Evolutionary conservation across 1,284 basidiomycete species (phyloP).

Genomic region (Ustilago hordei): DNA sequence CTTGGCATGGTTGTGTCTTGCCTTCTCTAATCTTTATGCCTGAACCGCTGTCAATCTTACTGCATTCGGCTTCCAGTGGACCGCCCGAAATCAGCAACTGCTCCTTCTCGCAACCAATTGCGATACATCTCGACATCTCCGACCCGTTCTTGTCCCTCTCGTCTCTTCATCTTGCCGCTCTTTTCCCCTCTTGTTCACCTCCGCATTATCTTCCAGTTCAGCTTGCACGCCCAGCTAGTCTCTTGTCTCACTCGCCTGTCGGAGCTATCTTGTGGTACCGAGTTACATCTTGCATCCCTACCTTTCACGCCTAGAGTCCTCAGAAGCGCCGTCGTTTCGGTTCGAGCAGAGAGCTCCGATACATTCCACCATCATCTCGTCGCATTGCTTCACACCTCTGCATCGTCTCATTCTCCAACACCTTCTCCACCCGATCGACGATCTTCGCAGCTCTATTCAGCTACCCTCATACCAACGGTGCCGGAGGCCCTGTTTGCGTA

Average conservation of each 20-base stretch:
- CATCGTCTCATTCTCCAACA: too few relatives aligned
- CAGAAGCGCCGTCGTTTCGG: too few relatives aligned
- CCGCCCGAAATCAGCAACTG: background rate
- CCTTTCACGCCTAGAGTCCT: background rate
- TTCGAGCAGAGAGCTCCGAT: background rate
- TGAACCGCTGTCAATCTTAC: slow-evolving; percentile 1
- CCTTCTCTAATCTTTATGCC: background rate
- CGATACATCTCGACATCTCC: background rate
- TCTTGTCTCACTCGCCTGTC: background rate
- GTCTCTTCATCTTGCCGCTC: background rate
- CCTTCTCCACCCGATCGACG: background rate
- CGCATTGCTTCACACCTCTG: background rate
- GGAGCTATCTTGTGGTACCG: background rate
- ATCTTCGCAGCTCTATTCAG: background rate
- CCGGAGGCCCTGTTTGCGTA: slow-evolving; percentile 2
- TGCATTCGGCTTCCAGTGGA: background rate
- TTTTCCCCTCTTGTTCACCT: background rate
- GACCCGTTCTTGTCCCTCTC: background rate
- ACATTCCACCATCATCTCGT: background rate
- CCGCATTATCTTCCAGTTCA: background rate
- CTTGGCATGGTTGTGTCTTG: slow-evolving; percentile 4
- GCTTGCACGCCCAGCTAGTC: slow-evolving; percentile 2
- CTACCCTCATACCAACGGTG: background rate
- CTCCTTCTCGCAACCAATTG: background rate
- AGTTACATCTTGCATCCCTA: background rate